Evolutionary conservation across 202 grass and related monocot genomes (phyloP).

Genomic region (Carex arenaria): DNA sequence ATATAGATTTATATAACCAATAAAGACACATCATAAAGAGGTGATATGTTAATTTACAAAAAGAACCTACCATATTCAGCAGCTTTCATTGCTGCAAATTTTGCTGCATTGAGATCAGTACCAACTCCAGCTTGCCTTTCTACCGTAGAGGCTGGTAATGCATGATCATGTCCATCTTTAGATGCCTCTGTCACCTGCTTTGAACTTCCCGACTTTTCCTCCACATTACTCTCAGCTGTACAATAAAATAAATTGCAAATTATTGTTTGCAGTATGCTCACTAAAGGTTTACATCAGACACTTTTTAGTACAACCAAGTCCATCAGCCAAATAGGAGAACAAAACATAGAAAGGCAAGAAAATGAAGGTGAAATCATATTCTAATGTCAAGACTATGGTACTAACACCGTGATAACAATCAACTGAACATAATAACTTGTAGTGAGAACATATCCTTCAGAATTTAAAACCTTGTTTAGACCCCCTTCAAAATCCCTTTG

Average conservation of each 20-base stretch:
- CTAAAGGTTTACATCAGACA: background rate
- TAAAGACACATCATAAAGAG: background rate
- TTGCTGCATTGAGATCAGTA: constrained; percentile 59
- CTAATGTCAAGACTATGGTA: background rate
- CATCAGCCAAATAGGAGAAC: background rate
- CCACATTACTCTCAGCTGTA: constrained; percentile 7
- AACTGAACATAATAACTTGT: background rate
- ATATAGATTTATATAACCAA: constrained; percentile 15
- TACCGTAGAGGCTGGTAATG: background rate
- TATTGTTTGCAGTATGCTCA: background rate
- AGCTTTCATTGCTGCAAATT: constrained; percentile 86
- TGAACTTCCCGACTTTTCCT: constrained; percentile 23
- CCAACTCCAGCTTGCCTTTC: constrained; percentile 25
- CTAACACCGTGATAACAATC: background rate
- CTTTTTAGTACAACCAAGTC: background rate
- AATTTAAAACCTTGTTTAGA: background rate
- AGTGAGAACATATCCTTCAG: background rate
- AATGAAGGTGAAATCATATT: constrained; percentile 12
- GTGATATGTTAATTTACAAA: background rate
- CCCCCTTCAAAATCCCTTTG: constrained; percentile 21
- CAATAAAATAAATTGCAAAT: background rate
- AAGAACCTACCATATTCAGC: constrained; percentile 58
- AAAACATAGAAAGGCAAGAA: background rate
- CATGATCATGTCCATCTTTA: background rate
- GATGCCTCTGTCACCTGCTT: constrained; percentile 27